Evolutionary conservation across 164 flowering plant species (phyloP).

Genomic region (Berberis vulgaris): DNA sequence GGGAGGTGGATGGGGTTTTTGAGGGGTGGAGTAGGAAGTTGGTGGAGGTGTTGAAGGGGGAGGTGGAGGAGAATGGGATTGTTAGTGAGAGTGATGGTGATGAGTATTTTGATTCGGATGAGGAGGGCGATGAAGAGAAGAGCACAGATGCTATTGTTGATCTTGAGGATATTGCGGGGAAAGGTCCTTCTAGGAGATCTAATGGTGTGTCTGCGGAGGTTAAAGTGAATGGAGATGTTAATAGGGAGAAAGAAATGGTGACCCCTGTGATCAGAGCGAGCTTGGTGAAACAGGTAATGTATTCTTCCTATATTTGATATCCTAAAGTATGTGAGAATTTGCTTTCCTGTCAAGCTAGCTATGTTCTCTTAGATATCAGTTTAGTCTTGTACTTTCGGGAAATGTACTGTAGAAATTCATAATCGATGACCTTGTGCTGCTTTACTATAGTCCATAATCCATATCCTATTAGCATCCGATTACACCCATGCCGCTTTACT

Average conservation of each 20-base stretch:
- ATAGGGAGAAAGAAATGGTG: slow-evolving; percentile 74
- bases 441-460: no score
- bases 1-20: slow-evolving; percentile 64
- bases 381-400: no score
- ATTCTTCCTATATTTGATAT: no score
- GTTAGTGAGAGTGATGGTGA: slow-evolving; percentile 34
- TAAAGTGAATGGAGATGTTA: slow-evolving; percentile 39
- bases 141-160: slow-evolving; percentile 50
- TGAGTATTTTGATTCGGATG: slow-evolving; percentile 17
- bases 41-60: slow-evolving; percentile 40
- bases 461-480: no score
- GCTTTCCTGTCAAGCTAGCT: no score
- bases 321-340: no score
- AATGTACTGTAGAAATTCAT: no score
- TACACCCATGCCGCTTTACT: no score
- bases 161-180: slow-evolving; percentile 93
- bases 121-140: slow-evolving; percentile 22
- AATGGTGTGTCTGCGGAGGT: slow-evolving; percentile 3
- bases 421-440: no score
- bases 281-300: slow-evolving; percentile 76
- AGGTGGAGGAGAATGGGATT: slow-evolving; percentile 24
- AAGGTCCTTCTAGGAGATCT: slow-evolving; percentile 63
- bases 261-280: slow-evolving; percentile 81
- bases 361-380: no score
- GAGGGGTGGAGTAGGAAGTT: slow-evolving; percentile 54